Conservation (phyloP, 352 stramenopile genomes). For the Blastocystis sp. region DNA sequence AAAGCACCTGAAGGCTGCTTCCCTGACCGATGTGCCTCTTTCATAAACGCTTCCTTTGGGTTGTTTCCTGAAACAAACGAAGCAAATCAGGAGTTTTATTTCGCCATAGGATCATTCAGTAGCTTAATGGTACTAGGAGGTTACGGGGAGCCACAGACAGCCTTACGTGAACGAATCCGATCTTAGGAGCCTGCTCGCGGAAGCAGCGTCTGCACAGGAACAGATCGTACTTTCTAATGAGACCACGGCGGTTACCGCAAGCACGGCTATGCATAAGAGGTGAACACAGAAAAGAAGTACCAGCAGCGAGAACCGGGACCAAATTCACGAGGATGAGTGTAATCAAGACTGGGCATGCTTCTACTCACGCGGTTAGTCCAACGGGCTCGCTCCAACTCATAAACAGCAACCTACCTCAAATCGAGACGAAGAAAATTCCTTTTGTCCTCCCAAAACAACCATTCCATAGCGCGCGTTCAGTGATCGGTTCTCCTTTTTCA, state of each 20-base stretch:
- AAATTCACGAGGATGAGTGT: slow-evolving; percentile 73
- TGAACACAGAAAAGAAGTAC: neutral
- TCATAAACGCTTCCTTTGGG: slow-evolving; percentile 45
- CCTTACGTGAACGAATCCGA: slow-evolving; percentile 80
- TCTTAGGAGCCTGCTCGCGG: slow-evolving; percentile 86
- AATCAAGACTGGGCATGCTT: slow-evolving; percentile 70
- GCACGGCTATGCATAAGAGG: slow-evolving; percentile 74
- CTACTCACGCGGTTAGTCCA: neutral
- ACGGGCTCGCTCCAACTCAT: neutral
- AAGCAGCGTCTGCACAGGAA: slow-evolving; percentile 94
- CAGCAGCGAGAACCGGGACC: slow-evolving; percentile 71
- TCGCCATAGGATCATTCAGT: neutral
- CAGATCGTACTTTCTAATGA: slow-evolving; percentile 92
- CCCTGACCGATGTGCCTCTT: slow-evolving; percentile 39
- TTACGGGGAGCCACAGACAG: neutral
- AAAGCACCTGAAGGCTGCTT: slow-evolving; percentile 30
- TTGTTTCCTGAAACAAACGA: slow-evolving; percentile 51
- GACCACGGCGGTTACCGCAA: slow-evolving; percentile 83
- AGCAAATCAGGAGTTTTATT: neutral
- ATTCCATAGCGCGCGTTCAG: neutral
- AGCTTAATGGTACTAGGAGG: slow-evolving; percentile 50
- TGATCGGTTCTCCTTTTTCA: neutral
- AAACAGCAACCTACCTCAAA: neutral
- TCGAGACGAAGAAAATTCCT: slow-evolving; percentile 56
- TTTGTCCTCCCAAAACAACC: slow-evolving; percentile 20